Base-by-base conservation (phyloP, 2,329 filamentous ascomycete species). In the Venturiaceae sp. region DNA sequence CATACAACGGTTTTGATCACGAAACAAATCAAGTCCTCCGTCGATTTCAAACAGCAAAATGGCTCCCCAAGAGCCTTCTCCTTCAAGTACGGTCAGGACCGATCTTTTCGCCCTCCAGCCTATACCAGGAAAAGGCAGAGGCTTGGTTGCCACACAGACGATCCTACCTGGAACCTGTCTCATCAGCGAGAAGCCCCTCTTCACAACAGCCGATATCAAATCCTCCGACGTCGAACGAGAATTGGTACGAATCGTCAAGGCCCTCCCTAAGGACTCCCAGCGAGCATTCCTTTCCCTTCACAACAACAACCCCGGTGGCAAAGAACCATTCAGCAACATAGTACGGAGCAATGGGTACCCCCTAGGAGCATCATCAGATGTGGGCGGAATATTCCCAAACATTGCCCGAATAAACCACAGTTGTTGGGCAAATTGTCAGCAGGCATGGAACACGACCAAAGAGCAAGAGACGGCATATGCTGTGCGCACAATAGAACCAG, bases 321-420 rank as follows among this genome's bases (percentile, higher is more conserved):
- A 63, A 36, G 26, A 64, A 33, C 60, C 66, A 0, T 66, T 71
- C 55, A 58, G 47, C 19, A 63, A 65, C 1, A 67, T 67, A 39
- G 50, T 66, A 21, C 69, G 58, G 57, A 72, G 67, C 8, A 72
- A 72, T 58, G 67, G 65, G 32, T 61, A 71, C 1, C 66, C 67
- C 3, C 70, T 68, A 46, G 68, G 68, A 36, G 13, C 62, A 2
- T 62, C 57, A 2, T 63, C 68, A 2, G 2, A 8, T 0, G 47
- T 59, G 1, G 64, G 63, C 36, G 68, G 64, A 2, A 53, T 72
- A 19, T 72, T 70, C 57, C 60, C 64, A 6, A 68, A 60, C 8
- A 66, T 66, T 28, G 71, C 65, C 32, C 64, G 65, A 52, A 69
- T 72, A 60, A 72, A 72, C 57, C 68, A 72, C 55, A 69, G 65